Percentiles rank a stretch among this genome's conserved stretches.
Conservation (phyloP, 1,284 basidiomycete species). For the Phylloboletellus chloephorus region DNA sequence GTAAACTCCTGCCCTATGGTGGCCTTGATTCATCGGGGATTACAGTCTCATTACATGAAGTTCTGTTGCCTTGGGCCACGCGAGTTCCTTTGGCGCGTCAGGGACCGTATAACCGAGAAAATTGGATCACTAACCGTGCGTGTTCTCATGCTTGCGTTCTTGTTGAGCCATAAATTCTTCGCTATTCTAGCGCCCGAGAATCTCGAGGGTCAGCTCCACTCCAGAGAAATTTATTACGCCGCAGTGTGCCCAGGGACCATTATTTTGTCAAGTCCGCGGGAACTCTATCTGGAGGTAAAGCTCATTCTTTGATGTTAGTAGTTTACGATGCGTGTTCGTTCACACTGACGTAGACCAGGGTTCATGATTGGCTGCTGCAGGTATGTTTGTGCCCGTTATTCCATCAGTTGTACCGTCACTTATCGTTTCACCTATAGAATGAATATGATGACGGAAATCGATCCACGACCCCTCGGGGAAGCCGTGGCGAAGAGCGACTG, state of each 20-base stretch:
- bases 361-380: constrained; percentile 17
- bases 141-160: constrained; percentile 3
- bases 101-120: constrained; percentile 8
- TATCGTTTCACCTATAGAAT: constrained; percentile 1
- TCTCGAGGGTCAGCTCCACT: constrained; percentile 3
- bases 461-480: constrained; percentile 17
- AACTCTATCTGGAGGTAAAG: constrained; percentile 21
- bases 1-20: constrained; percentile 3
- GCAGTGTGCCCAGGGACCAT: constrained; percentile 8
- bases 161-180: constrained; percentile 2
- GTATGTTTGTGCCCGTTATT: constrained; percentile 12
- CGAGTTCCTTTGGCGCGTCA: constrained; percentile 13
- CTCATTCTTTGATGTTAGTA: constrained; percentile 1
- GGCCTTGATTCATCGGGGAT: constrained; percentile 21
- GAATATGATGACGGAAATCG: constrained; percentile 5
- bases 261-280: constrained; percentile 21
- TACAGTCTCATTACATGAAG: constrained; percentile 13
- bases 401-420: constrained; percentile 1
- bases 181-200: constrained; percentile 11
- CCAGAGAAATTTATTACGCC: constrained; percentile 10
- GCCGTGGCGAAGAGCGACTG: constrained; percentile 9
- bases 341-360: constrained; percentile 8
- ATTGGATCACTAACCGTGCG: constrained; percentile 11
- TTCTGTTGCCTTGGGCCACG: constrained; percentile 17
- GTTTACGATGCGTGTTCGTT: constrained; percentile 12